phyloP scores from a whole-genome alignment of 2,329 filamentous ascomycete genomes.

The Endocalyx cinctus region DNA sequence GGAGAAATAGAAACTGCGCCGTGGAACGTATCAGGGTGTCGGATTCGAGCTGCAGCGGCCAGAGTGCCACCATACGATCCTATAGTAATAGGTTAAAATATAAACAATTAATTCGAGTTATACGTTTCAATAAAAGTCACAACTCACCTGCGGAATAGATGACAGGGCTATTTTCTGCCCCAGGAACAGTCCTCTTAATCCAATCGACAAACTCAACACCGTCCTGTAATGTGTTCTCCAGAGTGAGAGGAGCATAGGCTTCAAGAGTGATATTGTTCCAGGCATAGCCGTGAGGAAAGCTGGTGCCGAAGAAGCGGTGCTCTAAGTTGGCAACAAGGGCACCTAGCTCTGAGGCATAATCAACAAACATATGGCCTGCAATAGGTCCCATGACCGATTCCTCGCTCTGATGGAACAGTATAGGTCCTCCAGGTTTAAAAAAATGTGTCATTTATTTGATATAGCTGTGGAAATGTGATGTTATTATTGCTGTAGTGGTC shows the following conservation, averaged over 20 bases:
- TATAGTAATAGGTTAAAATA: conserved; percentile 3
- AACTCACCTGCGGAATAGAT: conserved; percentile 14
- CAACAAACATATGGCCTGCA: conserved; percentile 11
- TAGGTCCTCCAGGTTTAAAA: conserved; percentile 15
- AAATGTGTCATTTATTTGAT: conserved; percentile 11
- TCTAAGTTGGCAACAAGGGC: conserved; percentile 16
- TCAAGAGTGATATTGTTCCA: background rate
- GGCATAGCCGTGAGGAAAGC: conserved; percentile 11
- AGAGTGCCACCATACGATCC: conserved; percentile 17
- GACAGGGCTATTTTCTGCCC: conserved; percentile 9
- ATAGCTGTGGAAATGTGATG: conserved; percentile 14
- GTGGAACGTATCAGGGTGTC: conserved; percentile 11
- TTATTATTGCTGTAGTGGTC: conserved; percentile 9
- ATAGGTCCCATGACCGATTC: conserved; percentile 13
- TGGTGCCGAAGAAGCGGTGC: conserved; percentile 15
- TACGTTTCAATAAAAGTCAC: background rate
- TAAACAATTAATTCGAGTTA: background rate
- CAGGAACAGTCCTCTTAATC: conserved; percentile 13
- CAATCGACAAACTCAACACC: conserved; percentile 13
- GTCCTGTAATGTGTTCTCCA: conserved; percentile 16
- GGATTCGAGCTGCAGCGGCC: conserved; percentile 13
- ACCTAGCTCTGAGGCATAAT: conserved; percentile 13
- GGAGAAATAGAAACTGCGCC: conserved; percentile 16
- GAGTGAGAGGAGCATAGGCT: conserved; percentile 6
- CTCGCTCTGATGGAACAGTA: conserved; percentile 14